Evolutionary conservation across 2,329 filamentous ascomycete species (phyloP).

Genomic region (Periconia sp.): DNA sequence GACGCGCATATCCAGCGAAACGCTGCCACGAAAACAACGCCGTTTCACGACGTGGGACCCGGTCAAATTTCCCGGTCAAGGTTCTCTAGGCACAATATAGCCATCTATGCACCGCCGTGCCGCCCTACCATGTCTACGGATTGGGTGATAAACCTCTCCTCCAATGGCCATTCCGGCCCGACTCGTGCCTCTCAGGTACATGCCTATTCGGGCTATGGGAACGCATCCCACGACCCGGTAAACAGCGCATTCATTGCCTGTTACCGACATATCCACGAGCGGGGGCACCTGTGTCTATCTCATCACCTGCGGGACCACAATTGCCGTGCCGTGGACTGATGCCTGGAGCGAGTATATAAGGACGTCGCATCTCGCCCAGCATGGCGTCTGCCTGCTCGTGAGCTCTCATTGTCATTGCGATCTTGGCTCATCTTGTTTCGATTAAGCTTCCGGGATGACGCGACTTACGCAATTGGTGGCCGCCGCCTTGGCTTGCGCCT

Average conservation of each 20-base stretch:
- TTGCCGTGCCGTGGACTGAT: too few relatives aligned
- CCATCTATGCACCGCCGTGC: conserved; percentile 13
- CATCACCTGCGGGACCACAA: too few relatives aligned
- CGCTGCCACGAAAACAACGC: background rate
- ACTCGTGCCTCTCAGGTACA: background rate
- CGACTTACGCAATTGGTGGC: conserved; percentile 26
- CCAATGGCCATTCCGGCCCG: conserved; percentile 12
- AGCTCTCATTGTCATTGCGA: background rate
- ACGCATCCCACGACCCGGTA: background rate
- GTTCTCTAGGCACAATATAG: conserved; percentile 4
- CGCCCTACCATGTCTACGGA: conserved; percentile 12
- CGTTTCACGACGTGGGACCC: conserved; percentile 1
- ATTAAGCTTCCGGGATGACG: conserved; percentile 28
- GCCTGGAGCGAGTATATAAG: too few relatives aligned
- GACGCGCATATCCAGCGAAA: conserved; percentile 1
- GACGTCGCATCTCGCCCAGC: background rate
- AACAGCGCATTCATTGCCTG: background rate
- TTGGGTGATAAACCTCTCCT: conserved; percentile 3
- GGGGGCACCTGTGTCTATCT: too few relatives aligned
- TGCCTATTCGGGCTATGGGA: conserved; percentile 1
- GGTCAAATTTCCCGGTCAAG: background rate
- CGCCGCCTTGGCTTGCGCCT: conserved; percentile 24
- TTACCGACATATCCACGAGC: background rate
- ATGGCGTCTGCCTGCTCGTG: background rate
- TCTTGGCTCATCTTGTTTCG: conserved; percentile 3